These are phyloP conservation scores for Lasiosphaeria miniovina DNA, from an alignment of 495 filamentous ascomycete genomes.

Conservation along the genomic window DNA sequence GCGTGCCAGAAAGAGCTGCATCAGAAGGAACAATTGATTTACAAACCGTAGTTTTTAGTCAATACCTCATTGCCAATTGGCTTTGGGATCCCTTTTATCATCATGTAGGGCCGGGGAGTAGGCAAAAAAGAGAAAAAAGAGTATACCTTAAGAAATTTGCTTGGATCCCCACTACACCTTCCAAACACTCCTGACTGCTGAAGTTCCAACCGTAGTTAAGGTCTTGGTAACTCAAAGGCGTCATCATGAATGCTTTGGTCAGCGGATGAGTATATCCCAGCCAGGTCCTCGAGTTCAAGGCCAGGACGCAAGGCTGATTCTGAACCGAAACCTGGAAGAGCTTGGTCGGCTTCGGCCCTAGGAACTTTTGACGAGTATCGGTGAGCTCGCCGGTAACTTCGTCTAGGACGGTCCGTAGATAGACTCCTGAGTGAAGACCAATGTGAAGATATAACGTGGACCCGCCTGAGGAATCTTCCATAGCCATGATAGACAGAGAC, in stretches of 20 bases:
- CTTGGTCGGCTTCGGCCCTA: constrained; percentile 83
- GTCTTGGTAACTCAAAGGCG: constrained; percentile 81
- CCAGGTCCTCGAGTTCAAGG: constrained; percentile 88
- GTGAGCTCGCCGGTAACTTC: constrained; percentile 92
- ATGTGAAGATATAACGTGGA: constrained; percentile 91
- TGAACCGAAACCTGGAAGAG: constrained; percentile 84
- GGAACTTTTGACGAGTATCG: constrained; percentile 88
- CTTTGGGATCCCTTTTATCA: constrained; percentile 59
- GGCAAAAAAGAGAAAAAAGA: constrained; percentile 10
- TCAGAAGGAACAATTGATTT: constrained; percentile 58
- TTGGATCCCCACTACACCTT: constrained; percentile 96
- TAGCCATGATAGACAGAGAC: constrained; percentile 85
- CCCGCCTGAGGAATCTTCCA: constrained; percentile 79
- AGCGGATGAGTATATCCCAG: constrained; percentile 83
- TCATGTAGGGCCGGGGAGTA: constrained; percentile 52
- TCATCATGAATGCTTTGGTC: constrained; percentile 84
- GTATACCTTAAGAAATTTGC: constrained; percentile 81
- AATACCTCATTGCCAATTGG: constrained; percentile 45
- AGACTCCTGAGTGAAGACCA: constrained; percentile 90
- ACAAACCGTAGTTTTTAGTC: constrained; percentile 25
- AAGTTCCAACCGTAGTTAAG: constrained; percentile 96
- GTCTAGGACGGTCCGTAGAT: constrained; percentile 88
- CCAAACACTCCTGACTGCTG: constrained; percentile 84
- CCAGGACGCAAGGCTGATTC: constrained; percentile 81
- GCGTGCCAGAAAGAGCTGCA: constrained; percentile 24